Conservation (phyloP, 148 eudicot genomes). For the Rhododendron vialii region DNA sequence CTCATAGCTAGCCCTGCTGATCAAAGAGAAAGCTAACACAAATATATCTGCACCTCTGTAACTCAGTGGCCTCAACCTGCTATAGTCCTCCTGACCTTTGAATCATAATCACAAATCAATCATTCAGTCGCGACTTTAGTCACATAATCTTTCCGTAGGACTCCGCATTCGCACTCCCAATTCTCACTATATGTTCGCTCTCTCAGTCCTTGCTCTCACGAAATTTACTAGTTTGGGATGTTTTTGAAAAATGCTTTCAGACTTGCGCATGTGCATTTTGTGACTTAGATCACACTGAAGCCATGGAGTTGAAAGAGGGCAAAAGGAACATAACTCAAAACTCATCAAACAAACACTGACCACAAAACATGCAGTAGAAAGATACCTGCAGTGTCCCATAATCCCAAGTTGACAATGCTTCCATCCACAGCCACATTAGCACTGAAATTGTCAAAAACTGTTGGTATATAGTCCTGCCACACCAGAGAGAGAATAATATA, state of each 20-base stretch:
- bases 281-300: not conserved
- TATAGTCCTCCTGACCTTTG: constrained; percentile 89
- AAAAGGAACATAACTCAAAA: constrained; percentile 4
- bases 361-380: constrained; percentile 7
- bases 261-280: not conserved
- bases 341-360: not conserved
- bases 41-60: constrained; percentile 93
- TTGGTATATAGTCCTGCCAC: constrained; percentile 72
- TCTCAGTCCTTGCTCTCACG: not conserved
- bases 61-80: constrained; percentile 94
- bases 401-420: constrained; percentile 80
- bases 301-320: not conserved
- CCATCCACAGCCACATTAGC: constrained; percentile 84
- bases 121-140: not conserved
- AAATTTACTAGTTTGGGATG: too few relatives aligned
- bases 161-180: not conserved
- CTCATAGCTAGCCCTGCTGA: constrained; percentile 93
- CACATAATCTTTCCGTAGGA: not conserved
- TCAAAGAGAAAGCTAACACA: constrained; percentile 88
- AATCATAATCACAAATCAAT: constrained; percentile 10
- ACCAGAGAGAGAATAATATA: not conserved
- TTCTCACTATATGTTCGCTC: not conserved
- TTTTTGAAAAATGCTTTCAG: not conserved
- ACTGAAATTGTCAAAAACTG: constrained; percentile 87
- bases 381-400: constrained; percentile 95